Conservation (phyloP, 73 alveolate species). For the Uronychia setigera region DNA sequence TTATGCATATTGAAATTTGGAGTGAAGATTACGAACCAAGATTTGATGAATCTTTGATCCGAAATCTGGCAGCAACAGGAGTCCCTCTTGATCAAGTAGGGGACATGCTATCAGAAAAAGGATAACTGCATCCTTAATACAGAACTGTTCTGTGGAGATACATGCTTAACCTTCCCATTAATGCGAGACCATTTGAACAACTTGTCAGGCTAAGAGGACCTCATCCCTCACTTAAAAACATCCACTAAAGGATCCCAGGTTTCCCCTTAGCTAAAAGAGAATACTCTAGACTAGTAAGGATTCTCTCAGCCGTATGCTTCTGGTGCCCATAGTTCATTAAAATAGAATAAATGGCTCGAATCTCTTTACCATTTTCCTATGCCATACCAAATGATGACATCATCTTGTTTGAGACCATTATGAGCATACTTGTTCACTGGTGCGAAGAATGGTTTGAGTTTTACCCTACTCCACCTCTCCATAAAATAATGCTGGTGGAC, state of each 20-base stretch:
- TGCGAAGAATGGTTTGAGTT: slow-evolving; percentile 23
- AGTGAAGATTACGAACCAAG: not conserved
- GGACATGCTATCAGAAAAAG: not conserved
- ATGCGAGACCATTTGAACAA: not conserved
- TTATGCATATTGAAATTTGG: not conserved
- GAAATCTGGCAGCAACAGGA: not conserved
- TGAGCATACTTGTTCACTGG: slow-evolving; percentile 13
- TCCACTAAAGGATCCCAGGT: slow-evolving; percentile 13
- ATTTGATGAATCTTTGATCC: not conserved
- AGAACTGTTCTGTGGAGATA: not conserved
- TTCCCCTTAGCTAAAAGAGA: not conserved
- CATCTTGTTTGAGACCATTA: slow-evolving; percentile 12
- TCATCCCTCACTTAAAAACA: not conserved
- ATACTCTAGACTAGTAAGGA: not conserved
- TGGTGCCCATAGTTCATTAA: slow-evolving; percentile 15
- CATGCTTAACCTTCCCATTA: slow-evolving; percentile 2
- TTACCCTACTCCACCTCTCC: slow-evolving; percentile 23
- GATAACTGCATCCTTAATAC: not conserved
- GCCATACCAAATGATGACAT: slow-evolving; percentile 4
- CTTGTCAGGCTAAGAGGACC: slow-evolving; percentile 2
- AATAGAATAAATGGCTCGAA: slow-evolving; percentile 7
- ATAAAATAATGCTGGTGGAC: not conserved
- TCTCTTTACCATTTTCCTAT: slow-evolving; percentile 15
- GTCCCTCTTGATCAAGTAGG: not conserved
- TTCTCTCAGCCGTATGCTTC: slow-evolving; percentile 2